Evolutionary conservation across 345 rosid genomes (phyloP).

Genomic region (Camelina hispida): DNA sequence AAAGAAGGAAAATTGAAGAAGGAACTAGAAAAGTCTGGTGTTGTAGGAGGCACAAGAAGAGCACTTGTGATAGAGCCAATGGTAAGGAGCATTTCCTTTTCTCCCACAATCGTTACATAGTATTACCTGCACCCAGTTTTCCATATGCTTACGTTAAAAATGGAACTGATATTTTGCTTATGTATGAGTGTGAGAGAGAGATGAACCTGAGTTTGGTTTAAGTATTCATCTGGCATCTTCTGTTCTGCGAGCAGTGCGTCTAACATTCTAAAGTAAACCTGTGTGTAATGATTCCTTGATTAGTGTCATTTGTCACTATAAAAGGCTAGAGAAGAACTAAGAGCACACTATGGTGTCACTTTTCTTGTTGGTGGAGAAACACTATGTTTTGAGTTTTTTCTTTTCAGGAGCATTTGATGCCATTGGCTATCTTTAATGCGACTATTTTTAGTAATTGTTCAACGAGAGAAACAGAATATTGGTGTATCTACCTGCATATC

Average conservation of each 20-base stretch:
- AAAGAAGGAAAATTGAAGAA: conserved; percentile 27
- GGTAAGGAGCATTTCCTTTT: conserved; percentile 65
- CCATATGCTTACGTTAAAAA: conserved; percentile 5
- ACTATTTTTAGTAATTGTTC: neutral
- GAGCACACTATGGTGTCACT: neutral
- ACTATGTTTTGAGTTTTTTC: neutral
- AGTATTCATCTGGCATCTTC: conserved; percentile 69
- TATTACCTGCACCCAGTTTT: conserved; percentile 49
- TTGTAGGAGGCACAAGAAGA: conserved; percentile 65
- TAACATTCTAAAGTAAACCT: conserved; percentile 86
- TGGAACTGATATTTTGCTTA: neutral
- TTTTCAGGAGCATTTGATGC: neutral
- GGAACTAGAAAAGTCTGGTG: conserved; percentile 58
- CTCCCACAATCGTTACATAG: conserved; percentile 72
- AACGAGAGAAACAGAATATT: neutral
- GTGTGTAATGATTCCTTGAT: conserved; percentile 24
- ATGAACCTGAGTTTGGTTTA: conserved; percentile 69
- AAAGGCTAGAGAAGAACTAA: conserved; percentile 1
- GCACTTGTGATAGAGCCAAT: conserved; percentile 75
- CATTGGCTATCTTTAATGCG: neutral
- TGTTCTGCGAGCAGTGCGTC: conserved; percentile 76
- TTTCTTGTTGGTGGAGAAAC: neutral
- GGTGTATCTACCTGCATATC: conserved; percentile 76
- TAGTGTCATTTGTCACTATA: neutral
- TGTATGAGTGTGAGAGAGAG: neutral